These are phyloP conservation scores for Eimeria acervulina DNA, from an alignment of 169 alveolate genomes.

Conservation along the genomic window DNA sequence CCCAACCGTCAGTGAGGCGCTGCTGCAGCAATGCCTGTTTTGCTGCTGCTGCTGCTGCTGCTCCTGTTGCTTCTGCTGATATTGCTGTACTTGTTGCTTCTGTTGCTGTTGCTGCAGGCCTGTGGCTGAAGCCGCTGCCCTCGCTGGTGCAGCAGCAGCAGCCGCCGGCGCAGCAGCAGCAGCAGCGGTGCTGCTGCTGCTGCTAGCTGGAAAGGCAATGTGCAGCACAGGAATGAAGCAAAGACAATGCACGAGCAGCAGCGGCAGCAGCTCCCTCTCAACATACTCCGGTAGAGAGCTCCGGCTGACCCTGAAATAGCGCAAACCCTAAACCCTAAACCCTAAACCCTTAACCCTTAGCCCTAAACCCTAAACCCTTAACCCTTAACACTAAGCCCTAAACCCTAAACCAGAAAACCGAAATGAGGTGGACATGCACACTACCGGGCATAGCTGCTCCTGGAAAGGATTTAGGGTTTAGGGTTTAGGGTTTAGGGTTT, in stretches of 20 bases:
- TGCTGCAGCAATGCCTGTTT: background rate
- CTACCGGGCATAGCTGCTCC: background rate
- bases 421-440: background rate
- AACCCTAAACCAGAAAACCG: background rate
- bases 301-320: slow-evolving; percentile 34
- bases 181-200: background rate
- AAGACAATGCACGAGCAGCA: slow-evolving; percentile 41
- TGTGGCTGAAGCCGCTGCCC: background rate
- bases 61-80: background rate
- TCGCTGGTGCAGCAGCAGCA: background rate
- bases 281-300: slow-evolving; percentile 35
- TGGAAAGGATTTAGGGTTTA: background rate
- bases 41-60: slow-evolving; percentile 41
- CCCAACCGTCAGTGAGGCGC: slow-evolving; percentile 14
- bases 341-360: slow-evolving; percentile 58
- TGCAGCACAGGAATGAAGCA: slow-evolving; percentile 63
- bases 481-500: slow-evolving; percentile 58
- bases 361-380: background rate
- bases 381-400: background rate
- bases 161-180: slow-evolving; percentile 20
- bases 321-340: slow-evolving; percentile 52
- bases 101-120: slow-evolving; percentile 41
- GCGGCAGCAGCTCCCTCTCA: slow-evolving; percentile 70
- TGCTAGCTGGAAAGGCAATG: slow-evolving; percentile 37
- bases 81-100: slow-evolving; percentile 34